These are phyloP conservation scores for Torulaspora maleeae DNA, from an alignment of 805 yeast species.

Conservation along the genomic window DNA sequence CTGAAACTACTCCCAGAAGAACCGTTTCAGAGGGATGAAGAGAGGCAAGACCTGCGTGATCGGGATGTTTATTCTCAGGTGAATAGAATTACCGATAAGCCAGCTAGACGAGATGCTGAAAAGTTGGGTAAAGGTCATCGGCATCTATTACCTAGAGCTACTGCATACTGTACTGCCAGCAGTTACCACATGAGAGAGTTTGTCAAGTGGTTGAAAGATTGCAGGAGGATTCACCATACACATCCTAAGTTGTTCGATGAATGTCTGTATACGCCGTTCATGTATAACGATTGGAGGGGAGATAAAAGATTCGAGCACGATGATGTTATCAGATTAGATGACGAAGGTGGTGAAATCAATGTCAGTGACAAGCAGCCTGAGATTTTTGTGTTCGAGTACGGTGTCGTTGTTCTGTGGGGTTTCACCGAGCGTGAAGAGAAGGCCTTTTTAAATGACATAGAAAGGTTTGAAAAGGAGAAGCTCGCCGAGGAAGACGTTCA, in stretches of 20 bases:
- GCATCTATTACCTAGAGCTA: constrained; percentile 82
- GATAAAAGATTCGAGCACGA: constrained; percentile 41
- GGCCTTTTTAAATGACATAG: constrained; percentile 75
- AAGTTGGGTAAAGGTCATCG: constrained; percentile 74
- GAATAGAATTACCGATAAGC: constrained; percentile 72
- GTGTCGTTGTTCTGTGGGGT: constrained; percentile 98
- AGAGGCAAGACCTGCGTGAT: constrained; percentile 16
- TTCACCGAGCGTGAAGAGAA: constrained; percentile 78
- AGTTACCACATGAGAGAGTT: constrained; percentile 86
- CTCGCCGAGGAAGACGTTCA: constrained; percentile 85
- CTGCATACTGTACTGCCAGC: constrained; percentile 95
- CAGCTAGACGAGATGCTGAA: constrained; percentile 92
- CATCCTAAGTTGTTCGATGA: constrained; percentile 90
- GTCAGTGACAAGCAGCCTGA: constrained; percentile 74
- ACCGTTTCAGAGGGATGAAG: constrained; percentile 33
- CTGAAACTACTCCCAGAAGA: constrained; percentile 66
- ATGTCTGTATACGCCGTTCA: constrained; percentile 88
- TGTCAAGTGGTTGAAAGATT: constrained; percentile 76
- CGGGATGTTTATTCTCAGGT: constrained; percentile 78
- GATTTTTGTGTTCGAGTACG: constrained; percentile 87
- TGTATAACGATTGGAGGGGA: constrained; percentile 71
- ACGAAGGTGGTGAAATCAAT: constrained; percentile 93
- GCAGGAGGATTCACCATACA: constrained; percentile 66
- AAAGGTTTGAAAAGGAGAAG: constrained; percentile 89
- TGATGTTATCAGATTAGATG: constrained; percentile 67